Conservation (phyloP, 2,329 filamentous ascomycete species). For the Neopestalotiopsis clavispora region DNA sequence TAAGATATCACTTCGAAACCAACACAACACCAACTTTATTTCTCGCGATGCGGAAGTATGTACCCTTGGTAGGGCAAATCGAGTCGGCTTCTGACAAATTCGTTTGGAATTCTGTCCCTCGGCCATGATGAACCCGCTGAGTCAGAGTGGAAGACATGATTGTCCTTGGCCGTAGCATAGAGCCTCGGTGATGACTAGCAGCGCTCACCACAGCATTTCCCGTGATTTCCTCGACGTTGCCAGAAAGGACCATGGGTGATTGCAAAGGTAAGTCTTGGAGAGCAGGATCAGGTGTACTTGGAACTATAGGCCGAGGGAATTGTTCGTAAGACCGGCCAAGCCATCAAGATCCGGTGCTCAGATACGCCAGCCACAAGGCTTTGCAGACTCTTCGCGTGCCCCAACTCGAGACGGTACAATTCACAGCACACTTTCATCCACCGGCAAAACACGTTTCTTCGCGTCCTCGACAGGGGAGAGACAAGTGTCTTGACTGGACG, state of each 20-base stretch:
- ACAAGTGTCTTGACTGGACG: neutral
- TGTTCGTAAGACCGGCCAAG: neutral
- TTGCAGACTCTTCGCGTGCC: neutral
- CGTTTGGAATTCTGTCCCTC: no score
- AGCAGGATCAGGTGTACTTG: neutral
- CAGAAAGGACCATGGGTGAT: neutral
- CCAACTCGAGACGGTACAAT: neutral
- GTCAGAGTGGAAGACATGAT: neutral
- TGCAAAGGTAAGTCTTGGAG: neutral
- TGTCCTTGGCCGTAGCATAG: neutral
- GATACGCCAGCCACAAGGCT: neutral
- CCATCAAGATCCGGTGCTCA: neutral
- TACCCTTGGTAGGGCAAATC: neutral
- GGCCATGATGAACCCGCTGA: no score
- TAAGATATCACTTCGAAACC: neutral
- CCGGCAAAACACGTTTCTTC: neutral
- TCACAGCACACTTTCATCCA: neutral
- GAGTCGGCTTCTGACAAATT: no score
- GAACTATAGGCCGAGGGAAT: neutral
- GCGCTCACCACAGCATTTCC: neutral
- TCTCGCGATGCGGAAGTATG: slow-evolving; percentile 1
- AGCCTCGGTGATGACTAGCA: neutral
- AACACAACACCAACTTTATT: neutral
- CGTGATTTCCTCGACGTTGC: neutral
- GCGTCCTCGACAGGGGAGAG: neutral